These are phyloP conservation scores for Cladorrhinum sp. DNA, from an alignment of 2,329 filamentous ascomycete genomes.

Conservation along the genomic window DNA sequence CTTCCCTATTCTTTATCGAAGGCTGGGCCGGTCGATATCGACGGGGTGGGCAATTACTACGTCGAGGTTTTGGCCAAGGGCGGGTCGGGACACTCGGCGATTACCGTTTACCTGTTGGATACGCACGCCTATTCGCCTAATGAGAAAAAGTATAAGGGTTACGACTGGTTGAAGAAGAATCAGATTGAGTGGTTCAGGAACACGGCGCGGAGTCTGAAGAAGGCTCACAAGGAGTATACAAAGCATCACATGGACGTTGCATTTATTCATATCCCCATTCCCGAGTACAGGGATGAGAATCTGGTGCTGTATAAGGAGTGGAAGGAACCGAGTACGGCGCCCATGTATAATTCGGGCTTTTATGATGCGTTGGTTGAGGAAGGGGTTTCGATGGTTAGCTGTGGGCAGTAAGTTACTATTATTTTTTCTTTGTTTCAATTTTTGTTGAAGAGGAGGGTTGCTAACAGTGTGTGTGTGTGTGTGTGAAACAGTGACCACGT, in stretches of 20 bases:
- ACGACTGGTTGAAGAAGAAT: slow-evolving; percentile 93
- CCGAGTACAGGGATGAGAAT: slow-evolving; percentile 70
- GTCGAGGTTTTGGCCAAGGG: slow-evolving; percentile 84
- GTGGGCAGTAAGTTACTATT: slow-evolving; percentile 68
- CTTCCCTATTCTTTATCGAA: slow-evolving; percentile 87
- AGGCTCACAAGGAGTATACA: slow-evolving; percentile 77
- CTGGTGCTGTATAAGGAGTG: slow-evolving; percentile 67
- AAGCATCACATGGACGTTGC: slow-evolving; percentile 93
- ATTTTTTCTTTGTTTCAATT: not conserved
- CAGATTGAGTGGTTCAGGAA: slow-evolving; percentile 94
- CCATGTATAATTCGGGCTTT: slow-evolving; percentile 88
- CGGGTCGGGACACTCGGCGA: slow-evolving; percentile 76
- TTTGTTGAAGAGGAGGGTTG: not conserved
- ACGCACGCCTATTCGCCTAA: slow-evolving; percentile 90
- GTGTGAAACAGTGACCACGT: slow-evolving; percentile 70
- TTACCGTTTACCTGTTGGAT: slow-evolving; percentile 94
- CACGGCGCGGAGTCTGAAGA: slow-evolving; percentile 71
- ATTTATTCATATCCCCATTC: slow-evolving; percentile 95
- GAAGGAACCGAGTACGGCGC: slow-evolving; percentile 83
- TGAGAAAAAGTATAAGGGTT: slow-evolving; percentile 82
- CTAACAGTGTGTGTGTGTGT: not conserved
- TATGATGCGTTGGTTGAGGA: slow-evolving; percentile 83
- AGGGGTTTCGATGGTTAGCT: slow-evolving; percentile 81
- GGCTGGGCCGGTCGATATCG: slow-evolving; percentile 77
- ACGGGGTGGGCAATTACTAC: slow-evolving; percentile 92